These are phyloP conservation scores for Nicotiana tabacum DNA, from an alignment of 257 asterid species.

Conservation along the genomic window DNA sequence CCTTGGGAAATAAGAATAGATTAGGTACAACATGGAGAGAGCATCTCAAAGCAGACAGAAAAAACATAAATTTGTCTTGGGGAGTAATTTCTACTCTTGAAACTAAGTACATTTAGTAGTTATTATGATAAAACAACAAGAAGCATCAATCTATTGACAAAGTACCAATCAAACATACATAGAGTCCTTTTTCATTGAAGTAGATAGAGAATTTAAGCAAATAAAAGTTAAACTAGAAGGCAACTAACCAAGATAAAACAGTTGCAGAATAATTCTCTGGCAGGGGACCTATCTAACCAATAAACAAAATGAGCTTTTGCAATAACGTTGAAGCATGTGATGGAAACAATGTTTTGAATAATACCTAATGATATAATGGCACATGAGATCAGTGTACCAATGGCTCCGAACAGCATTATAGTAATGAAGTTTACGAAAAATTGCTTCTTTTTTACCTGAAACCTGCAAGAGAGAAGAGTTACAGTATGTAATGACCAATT, in stretches of 20 bases:
- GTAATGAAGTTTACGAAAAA: constrained; percentile 44
- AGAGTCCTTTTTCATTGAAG: no score
- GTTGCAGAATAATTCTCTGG: neutral
- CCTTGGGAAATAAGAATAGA: neutral
- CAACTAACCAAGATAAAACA: neutral
- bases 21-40: neutral
- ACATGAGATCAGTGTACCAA: constrained; percentile 38
- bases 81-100: neutral
- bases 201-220: no score
- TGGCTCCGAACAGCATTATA: constrained; percentile 40
- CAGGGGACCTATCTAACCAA: constrained; percentile 2
- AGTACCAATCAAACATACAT: neutral
- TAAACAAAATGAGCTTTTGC: neutral
- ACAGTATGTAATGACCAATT: neutral
- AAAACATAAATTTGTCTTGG: neutral
- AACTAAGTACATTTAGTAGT: neutral
- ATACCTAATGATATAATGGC: constrained; percentile 36
- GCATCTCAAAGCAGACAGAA: neutral
- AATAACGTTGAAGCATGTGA: neutral
- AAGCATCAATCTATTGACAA: neutral
- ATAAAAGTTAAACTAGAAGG: neutral
- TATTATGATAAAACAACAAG: constrained; percentile 3
- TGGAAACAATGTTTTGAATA: neutral
- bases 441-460: constrained; percentile 46
- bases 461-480: constrained; percentile 21